Evolutionary conservation across 2,329 filamentous ascomycete genomes (phyloP), one percentile per base, ranked within the genome.

Genomic region (Aspergillus intermedius): DNA sequence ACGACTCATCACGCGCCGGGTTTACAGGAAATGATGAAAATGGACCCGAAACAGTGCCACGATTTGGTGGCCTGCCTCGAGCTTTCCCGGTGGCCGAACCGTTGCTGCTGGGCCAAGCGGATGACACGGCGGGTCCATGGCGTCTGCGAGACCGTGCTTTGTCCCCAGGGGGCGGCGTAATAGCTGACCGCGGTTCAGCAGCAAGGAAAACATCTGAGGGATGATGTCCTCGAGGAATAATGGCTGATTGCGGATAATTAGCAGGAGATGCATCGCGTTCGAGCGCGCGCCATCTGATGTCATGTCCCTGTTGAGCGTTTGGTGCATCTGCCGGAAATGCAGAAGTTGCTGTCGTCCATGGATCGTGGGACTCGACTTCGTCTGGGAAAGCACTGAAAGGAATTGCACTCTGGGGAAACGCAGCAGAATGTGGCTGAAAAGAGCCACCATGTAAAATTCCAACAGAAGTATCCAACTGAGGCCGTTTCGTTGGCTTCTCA

Each of bases 101-200:
- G 13, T 80, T 80, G 50, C 78, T 81, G 54, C 82, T 82, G 48
- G 86, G 82, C 91, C 91, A 96, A 1, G 91, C 91, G 8, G 90
- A 95, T 1, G 90, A 95, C 0, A 95, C 88, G 5, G 88, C 89
- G 0, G 89, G 87, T 0, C 90, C 90, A 64, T 94, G 87, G 3
- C 88, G 80, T 48, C 84, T 76, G 47, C 62, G 64, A 13, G 61
- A 53, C 10, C 65, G 64, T 13, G 68, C 53, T 77, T 83, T 46
- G 8, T 70, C 67, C 3, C 61, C 55, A 3, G 64, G 61, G 4
- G 79, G 81, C 1, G 85, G 82, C 3, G 84, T 87, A n/a, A 87
- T 75, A 3, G 87, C 87, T 1, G 88, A 90, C 44, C 78, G 82
- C 8, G 87, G 86, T 72, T 78, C 51, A 74, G 80, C 19, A 71